Evolutionary conservation across 208 protist species (phyloP).

Genomic region (Wallacemonas sp.): DNA sequence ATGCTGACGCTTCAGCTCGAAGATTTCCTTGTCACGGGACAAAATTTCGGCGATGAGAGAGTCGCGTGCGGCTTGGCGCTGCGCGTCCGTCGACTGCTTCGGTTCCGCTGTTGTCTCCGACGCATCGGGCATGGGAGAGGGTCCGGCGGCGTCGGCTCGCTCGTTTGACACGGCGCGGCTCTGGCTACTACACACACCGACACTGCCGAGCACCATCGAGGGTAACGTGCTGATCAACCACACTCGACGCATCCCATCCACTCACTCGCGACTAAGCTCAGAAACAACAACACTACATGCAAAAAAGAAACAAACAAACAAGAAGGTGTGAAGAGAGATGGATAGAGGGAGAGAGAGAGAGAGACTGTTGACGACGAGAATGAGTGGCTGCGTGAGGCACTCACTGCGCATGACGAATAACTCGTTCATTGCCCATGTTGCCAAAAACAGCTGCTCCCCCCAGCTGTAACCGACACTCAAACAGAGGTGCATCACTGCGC

Average conservation of each 20-base stretch:
- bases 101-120: not conserved
- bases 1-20: slow-evolving; percentile 88
- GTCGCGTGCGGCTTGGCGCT: slow-evolving; percentile 35
- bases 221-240: too few relatives aligned
- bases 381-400: too few relatives aligned
- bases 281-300: too few relatives aligned
- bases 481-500: too few relatives aligned
- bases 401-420: too few relatives aligned
- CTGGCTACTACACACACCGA: not conserved
- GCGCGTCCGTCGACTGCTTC: not conserved
- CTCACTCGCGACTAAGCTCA: too few relatives aligned
- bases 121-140: not conserved
- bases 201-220: too few relatives aligned
- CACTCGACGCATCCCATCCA: too few relatives aligned
- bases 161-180: not conserved
- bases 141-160: too few relatives aligned
- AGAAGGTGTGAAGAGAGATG: not conserved
- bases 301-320: slow-evolving; percentile 13
- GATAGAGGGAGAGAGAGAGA: not conserved
- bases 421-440: too few relatives aligned
- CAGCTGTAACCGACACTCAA: too few relatives aligned
- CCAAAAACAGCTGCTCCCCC: too few relatives aligned
- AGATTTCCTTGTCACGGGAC: slow-evolving; percentile 84
- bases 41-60: slow-evolving; percentile 74
- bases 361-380: not conserved